Evolutionary conservation across 352 stramenopile species (phyloP).

Genomic region (Elongisporangium anandrum): DNA sequence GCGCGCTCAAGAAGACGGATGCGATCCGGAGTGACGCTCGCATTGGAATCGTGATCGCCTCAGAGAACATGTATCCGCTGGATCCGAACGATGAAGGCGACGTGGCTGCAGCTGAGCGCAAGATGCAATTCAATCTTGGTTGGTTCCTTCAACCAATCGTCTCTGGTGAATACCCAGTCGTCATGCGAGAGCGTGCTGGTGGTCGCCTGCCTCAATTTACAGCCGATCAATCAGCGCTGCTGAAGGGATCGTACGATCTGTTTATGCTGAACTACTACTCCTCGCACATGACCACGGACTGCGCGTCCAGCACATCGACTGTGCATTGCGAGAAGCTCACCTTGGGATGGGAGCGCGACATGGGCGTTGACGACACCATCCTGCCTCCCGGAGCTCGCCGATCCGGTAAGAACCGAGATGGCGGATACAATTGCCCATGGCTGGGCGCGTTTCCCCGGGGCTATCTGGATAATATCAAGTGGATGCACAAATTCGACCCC

Average conservation of each 20-base stretch:
- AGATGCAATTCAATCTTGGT: constrained; percentile 86
- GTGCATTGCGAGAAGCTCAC: constrained; percentile 27
- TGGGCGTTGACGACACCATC: constrained; percentile 30
- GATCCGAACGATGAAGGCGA: constrained; percentile 45
- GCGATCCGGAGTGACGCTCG: constrained; percentile 31
- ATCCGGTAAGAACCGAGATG: constrained; percentile 38
- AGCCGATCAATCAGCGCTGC: constrained; percentile 42
- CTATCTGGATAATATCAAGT: constrained; percentile 34
- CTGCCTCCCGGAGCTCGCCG: constrained; percentile 13
- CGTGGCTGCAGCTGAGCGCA: constrained; percentile 64
- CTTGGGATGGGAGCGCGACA: constrained; percentile 35
- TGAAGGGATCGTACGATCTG: constrained; percentile 87
- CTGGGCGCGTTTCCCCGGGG: constrained; percentile 22
- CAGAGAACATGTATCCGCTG: constrained; percentile 70
- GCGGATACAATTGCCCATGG: constrained; percentile 10
- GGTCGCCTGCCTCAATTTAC: constrained; percentile 87
- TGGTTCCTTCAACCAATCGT: constrained; percentile 91
- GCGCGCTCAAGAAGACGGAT: constrained; percentile 44
- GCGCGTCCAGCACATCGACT: constrained; percentile 21
- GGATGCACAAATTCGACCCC: constrained; percentile 27
- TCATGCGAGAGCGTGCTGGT: constrained; percentile 85
- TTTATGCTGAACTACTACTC: constrained; percentile 95
- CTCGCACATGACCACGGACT: constrained; percentile 45
- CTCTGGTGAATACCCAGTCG: constrained; percentile 86
- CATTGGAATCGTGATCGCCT: constrained; percentile 91